phyloP scores from a whole-genome alignment of 2,329 filamentous ascomycete genomes.

The Talaromyces sp. region DNA sequence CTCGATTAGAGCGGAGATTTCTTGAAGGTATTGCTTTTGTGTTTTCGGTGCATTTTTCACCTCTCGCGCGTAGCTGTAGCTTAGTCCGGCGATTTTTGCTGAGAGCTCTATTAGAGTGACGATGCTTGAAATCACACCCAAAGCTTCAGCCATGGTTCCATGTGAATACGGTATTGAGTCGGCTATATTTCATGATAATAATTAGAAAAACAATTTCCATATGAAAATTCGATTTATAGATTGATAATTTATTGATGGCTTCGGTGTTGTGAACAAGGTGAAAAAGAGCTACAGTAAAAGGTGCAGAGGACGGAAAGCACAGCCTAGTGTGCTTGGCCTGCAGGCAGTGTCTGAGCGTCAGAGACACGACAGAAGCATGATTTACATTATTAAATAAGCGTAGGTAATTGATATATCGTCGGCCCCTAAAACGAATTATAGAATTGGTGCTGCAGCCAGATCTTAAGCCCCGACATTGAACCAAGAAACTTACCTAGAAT shows the following conservation, averaged over 20 bases:
- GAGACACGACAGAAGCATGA: neutral
- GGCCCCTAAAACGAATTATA: neutral
- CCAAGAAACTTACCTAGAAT: neutral
- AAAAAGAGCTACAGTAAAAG: neutral
- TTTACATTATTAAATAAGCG: neutral
- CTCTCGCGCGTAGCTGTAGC: neutral
- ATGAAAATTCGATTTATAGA: neutral
- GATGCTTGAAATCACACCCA: neutral
- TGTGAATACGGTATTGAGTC: too few relatives aligned
- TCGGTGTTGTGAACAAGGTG: neutral
- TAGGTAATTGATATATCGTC: neutral
- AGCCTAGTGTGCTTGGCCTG: neutral
- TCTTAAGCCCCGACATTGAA: neutral
- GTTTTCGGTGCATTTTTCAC: constrained; percentile 12
- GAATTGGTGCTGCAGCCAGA: neutral
- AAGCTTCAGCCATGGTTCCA: neutral
- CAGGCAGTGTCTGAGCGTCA: neutral
- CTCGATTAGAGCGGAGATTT: constrained; percentile 6
- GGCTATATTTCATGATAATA: neutral
- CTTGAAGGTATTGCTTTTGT: constrained; percentile 12
- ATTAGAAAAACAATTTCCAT: neutral
- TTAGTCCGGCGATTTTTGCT: neutral
- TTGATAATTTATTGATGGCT: neutral
- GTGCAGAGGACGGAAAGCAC: neutral
- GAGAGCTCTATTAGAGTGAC: neutral